phyloP scores from a whole-genome alignment of 352 stramenopile genomes.

The Phytophthora tubulina region DNA sequence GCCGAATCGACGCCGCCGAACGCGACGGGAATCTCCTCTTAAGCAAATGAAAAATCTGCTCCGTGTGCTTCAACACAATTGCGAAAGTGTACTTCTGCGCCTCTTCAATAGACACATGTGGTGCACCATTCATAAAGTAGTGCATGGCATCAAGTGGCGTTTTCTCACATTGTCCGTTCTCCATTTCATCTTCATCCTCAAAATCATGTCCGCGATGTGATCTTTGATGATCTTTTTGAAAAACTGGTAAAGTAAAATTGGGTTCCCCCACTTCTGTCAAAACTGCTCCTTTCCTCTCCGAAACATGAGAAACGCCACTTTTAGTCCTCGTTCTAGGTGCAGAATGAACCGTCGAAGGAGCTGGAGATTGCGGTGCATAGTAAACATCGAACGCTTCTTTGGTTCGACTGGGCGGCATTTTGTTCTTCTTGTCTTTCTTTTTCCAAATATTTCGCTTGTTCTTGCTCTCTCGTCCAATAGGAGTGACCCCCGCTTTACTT shows the following conservation, averaged over 20 bases:
- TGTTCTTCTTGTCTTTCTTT: slow-evolving; percentile 24
- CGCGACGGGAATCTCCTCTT: slow-evolving; percentile 76
- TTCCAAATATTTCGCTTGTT: slow-evolving; percentile 10
- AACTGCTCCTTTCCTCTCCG: slow-evolving; percentile 55
- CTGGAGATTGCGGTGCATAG: slow-evolving; percentile 44
- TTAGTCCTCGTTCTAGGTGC: slow-evolving; percentile 24
- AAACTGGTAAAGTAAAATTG: slow-evolving; percentile 53
- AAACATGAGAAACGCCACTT: slow-evolving; percentile 39
- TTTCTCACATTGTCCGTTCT: slow-evolving; percentile 14
- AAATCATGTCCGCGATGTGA: slow-evolving; percentile 6
- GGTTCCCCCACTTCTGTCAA: slow-evolving; percentile 69
- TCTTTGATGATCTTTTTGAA: slow-evolving; percentile 31
- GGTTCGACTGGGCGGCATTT: neutral
- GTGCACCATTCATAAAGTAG: slow-evolving; percentile 47
- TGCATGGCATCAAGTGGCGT: slow-evolving; percentile 39
- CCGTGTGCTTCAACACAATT: slow-evolving; percentile 84
- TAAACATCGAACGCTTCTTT: slow-evolving; percentile 40
- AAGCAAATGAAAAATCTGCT: slow-evolving; percentile 79
- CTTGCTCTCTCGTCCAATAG: slow-evolving; percentile 7
- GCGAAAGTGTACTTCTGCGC: slow-evolving; percentile 92
- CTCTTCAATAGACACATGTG: slow-evolving; percentile 87
- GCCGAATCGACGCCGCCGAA: slow-evolving; percentile 70
- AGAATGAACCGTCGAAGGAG: slow-evolving; percentile 30
- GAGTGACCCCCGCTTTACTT: slow-evolving; percentile 4
- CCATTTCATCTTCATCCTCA: slow-evolving; percentile 30